These are phyloP conservation scores for Kuraishia cidri DNA, from an alignment of 805 yeast species.

Conservation along the genomic window DNA sequence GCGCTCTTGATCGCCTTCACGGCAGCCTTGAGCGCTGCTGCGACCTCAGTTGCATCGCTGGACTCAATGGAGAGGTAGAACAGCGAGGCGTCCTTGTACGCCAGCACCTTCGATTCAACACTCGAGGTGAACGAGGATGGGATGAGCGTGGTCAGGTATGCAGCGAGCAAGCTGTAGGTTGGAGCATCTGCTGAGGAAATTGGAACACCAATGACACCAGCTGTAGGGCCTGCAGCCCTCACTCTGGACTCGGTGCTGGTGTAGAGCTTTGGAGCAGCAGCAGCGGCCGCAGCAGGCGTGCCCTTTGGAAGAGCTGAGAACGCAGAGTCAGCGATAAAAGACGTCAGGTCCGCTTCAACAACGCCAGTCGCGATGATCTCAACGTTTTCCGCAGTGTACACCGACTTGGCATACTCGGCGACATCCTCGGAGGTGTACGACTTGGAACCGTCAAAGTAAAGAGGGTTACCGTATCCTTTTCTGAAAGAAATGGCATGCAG, in stretches of 20 bases:
- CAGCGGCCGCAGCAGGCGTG: slow-evolving; percentile 29
- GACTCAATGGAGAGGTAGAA: slow-evolving; percentile 65
- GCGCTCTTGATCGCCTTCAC: slow-evolving; percentile 44
- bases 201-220: slow-evolving; percentile 80
- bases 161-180: slow-evolving; percentile 60
- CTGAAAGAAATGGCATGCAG: slow-evolving; percentile 79
- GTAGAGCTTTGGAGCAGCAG: slow-evolving; percentile 22
- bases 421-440: slow-evolving; percentile 56
- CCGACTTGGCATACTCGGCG: slow-evolving; percentile 53
- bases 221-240: slow-evolving; percentile 54
- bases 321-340: slow-evolving; percentile 58
- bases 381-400: slow-evolving; percentile 63
- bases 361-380: slow-evolving; percentile 71
- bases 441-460: slow-evolving; percentile 59
- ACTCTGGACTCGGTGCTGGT: slow-evolving; percentile 64
- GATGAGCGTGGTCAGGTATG: slow-evolving; percentile 46
- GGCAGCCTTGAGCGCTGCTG: slow-evolving; percentile 52
- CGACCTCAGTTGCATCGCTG: slow-evolving; percentile 45
- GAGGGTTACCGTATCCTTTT: slow-evolving; percentile 79
- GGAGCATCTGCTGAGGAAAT: slow-evolving; percentile 54
- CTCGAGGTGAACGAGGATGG: slow-evolving; percentile 44
- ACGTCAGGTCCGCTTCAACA: slow-evolving; percentile 55
- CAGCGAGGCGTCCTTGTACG: slow-evolving; percentile 74
- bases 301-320: slow-evolving; percentile 60
- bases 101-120: slow-evolving; percentile 43